Evolutionary conservation across 2,329 filamentous ascomycete species (phyloP).

Genomic region (Magnaporthiopsis incrustans): DNA sequence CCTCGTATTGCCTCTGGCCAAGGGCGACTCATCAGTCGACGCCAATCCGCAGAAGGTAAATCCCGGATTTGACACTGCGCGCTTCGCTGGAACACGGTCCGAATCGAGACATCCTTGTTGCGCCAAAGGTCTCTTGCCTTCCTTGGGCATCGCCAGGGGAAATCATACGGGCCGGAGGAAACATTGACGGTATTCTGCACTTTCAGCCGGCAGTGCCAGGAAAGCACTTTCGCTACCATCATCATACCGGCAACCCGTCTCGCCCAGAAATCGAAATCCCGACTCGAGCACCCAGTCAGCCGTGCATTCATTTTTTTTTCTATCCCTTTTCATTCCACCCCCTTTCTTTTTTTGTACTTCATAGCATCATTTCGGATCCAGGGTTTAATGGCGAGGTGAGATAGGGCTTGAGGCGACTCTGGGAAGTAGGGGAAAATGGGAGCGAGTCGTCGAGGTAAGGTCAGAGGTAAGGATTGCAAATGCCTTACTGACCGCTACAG

Average conservation of each 20-base stretch:
- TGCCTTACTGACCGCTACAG: slow-evolving; percentile 18
- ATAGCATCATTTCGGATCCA: not conserved
- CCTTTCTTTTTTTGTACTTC: not conserved
- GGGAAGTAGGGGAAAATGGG: not conserved
- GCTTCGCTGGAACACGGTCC: not conserved
- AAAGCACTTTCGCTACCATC: too few species aligned
- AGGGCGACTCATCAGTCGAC: too few species aligned
- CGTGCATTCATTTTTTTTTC: slow-evolving; percentile 2
- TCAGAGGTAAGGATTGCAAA: slow-evolving; percentile 21
- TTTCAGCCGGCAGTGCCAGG: not conserved
- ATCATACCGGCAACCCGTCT: not conserved
- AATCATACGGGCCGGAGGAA: too few species aligned
- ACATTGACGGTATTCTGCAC: not conserved
- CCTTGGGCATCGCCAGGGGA: not conserved
- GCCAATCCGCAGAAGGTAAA: not conserved
- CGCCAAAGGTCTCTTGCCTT: not conserved
- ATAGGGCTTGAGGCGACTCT: not conserved
- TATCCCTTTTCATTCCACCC: not conserved
- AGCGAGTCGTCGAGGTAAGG: slow-evolving; percentile 17
- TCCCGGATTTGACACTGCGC: not conserved
- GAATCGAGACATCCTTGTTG: not conserved
- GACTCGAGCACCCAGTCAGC: not conserved
- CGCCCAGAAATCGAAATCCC: not conserved
- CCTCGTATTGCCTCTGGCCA: not conserved
- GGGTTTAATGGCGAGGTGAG: not conserved